Conservation (phyloP, 2,329 filamentous ascomycete species). For the Incumbomyces lentus region DNA sequence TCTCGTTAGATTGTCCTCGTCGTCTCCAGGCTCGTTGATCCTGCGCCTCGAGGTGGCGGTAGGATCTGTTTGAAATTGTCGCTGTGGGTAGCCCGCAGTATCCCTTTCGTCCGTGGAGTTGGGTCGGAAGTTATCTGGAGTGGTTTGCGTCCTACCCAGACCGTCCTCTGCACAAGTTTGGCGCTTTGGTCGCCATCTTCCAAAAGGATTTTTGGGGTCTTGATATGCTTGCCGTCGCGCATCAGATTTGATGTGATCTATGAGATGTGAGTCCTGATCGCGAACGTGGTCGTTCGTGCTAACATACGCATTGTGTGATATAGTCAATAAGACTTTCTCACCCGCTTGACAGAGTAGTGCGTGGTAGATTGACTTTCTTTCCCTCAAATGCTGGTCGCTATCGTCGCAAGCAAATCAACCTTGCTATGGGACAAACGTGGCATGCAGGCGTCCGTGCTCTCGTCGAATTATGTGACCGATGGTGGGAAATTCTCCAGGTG, state of each 20-base stretch:
- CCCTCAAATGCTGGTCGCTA: too few species aligned
- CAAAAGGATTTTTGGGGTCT: conserved; percentile 7
- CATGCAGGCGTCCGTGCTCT: too few species aligned
- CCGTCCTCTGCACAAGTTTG: conserved; percentile 3
- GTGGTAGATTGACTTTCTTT: too few species aligned
- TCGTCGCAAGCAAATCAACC: too few species aligned
- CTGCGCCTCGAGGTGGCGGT: background rate
- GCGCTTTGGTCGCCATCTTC: background rate
- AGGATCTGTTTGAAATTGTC: conserved; percentile 5
- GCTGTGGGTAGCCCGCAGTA: background rate
- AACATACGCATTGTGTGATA: too few species aligned
- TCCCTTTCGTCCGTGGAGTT: background rate
- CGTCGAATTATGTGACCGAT: too few species aligned
- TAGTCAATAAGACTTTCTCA: too few species aligned
- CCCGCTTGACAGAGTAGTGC: too few species aligned
- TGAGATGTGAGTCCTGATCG: background rate
- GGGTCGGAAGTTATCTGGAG: background rate
- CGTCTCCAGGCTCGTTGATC: background rate
- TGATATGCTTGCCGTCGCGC: conserved; percentile 3
- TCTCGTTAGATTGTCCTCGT: background rate
- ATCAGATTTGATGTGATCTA: conserved; percentile 7
- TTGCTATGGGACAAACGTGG: too few species aligned
- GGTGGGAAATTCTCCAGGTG: too few species aligned
- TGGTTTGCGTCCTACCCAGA: background rate
- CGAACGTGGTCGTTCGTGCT: too few species aligned